A percentile compares a stretch with the other conserved stretches of the same genome.
These are phyloP conservation scores for Suillus hirtellus DNA, from an alignment of 768 basidiomycete species.

Conservation along the genomic window DNA sequence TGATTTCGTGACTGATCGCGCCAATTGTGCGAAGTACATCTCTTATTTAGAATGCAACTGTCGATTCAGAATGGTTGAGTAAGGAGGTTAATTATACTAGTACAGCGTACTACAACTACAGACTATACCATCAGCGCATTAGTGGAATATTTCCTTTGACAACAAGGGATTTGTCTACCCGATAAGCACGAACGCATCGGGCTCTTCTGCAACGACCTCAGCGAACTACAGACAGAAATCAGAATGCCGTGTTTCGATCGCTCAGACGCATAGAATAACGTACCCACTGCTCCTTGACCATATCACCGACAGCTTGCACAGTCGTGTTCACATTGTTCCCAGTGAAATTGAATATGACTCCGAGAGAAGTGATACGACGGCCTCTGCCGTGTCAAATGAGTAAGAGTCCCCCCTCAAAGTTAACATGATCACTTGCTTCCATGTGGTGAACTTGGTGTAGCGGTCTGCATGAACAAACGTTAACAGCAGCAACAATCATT, in stretches of 20 bases:
- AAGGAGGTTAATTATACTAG: background rate
- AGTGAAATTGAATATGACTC: conserved; percentile 76
- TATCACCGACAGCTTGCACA: conserved; percentile 68
- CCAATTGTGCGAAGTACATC: too few species aligned
- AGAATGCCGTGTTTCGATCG: background rate
- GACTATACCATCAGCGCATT: conserved; percentile 8
- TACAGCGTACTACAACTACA: background rate
- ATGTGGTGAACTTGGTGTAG: conserved; percentile 72
- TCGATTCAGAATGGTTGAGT: background rate
- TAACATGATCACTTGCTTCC: conserved; percentile 48
- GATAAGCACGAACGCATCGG: conserved; percentile 78
- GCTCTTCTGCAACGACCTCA: conserved; percentile 76
- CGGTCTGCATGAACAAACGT: conserved; percentile 45
- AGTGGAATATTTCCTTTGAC: background rate
- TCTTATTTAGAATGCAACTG: background rate
- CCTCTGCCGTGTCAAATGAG: conserved; percentile 40
- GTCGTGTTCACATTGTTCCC: conserved; percentile 70
- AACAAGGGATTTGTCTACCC: conserved; percentile 42
- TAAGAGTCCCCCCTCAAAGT: background rate
- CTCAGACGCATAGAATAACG: conserved; percentile 10
- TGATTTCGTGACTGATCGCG: too few species aligned
- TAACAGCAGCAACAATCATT: conserved; percentile 14
- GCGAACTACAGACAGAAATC: conserved; percentile 51
- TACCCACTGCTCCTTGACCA: conserved; percentile 83
- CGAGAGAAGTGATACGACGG: conserved; percentile 73